Evolutionary conservation across 345 rosid genomes (phyloP).

Genomic region (Pugionium cornutum): DNA sequence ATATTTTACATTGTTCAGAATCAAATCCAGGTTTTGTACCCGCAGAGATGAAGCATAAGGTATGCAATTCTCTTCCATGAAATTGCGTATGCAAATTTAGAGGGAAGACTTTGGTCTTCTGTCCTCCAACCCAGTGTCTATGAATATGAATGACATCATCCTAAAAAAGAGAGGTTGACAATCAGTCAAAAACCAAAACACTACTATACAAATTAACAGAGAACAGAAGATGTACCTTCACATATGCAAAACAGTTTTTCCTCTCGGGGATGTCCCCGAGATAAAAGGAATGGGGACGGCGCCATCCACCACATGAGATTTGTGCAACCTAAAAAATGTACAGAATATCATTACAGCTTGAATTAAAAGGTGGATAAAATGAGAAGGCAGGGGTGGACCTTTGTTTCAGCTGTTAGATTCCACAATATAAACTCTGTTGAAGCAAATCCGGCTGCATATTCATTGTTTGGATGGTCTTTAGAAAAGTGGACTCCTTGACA

Average conservation of each 20-base stretch:
- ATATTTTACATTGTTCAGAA: constrained; percentile 37
- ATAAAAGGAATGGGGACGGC: constrained; percentile 90
- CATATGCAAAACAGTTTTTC: constrained; percentile 79
- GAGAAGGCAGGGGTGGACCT: constrained; percentile 50
- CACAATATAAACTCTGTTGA: constrained; percentile 83
- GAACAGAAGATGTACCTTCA: constrained; percentile 61
- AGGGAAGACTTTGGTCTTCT: constrained; percentile 58
- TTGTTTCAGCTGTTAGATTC: constrained; percentile 72
- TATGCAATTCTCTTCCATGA: constrained; percentile 95
- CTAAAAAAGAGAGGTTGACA: constrained; percentile 43
- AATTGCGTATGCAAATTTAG: constrained; percentile 76
- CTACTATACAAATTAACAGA: constrained; percentile 4
- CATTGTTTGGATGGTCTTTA: constrained; percentile 49
- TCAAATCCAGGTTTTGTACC: constrained; percentile 41
- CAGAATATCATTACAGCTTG: constrained; percentile 32
- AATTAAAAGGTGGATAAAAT: constrained; percentile 2
- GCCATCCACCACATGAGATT: constrained; percentile 99
- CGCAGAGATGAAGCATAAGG: constrained; percentile 70
- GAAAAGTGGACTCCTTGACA: constrained; percentile 38
- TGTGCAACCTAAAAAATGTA: constrained; percentile 65
- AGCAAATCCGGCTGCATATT: constrained; percentile 86
- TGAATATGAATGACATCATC: constrained; percentile 81
- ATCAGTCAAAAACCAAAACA: constrained; percentile 28
- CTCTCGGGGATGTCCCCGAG: constrained; percentile 74
- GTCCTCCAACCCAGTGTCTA: constrained; percentile 58